Evolutionary conservation across 257 asterid species (phyloP).

Genomic region (Nicotiana undulata): DNA sequence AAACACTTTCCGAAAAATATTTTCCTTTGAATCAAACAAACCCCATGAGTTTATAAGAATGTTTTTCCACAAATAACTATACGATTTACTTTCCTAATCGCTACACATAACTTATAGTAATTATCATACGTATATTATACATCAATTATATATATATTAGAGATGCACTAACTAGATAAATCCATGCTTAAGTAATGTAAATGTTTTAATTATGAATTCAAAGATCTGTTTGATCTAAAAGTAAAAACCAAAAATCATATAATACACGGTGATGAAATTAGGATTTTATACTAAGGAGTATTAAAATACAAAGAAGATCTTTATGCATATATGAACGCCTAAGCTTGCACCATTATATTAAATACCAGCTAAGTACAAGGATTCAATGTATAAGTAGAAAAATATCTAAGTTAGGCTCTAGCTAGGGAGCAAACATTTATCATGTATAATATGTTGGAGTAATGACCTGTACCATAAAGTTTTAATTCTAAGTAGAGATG

Average conservation of each 20-base stretch:
- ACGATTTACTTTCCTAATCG: no score
- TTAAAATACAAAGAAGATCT: no score
- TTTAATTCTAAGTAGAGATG: neutral
- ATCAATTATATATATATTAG: no score
- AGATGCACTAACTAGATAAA: neutral
- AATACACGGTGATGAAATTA: no score
- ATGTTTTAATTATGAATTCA: no score
- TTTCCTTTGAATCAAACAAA: no score
- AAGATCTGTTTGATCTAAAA: neutral
- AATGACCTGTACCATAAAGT: neutral
- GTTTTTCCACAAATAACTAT: no score
- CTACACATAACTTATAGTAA: no score
- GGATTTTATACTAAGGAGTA: no score
- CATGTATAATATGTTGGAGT: neutral
- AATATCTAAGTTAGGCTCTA: neutral
- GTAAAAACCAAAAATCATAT: neutral
- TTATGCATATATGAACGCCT: no score
- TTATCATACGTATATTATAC: no score
- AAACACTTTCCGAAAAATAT: no score
- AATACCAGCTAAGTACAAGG: neutral
- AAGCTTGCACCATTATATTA: neutral
- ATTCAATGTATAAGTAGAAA: neutral
- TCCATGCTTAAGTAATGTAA: neutral
- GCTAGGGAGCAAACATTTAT: neutral
- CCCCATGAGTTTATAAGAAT: neutral